Evolutionary conservation across 257 asterid genomes (phyloP).

Genomic region (Vinca minor): DNA sequence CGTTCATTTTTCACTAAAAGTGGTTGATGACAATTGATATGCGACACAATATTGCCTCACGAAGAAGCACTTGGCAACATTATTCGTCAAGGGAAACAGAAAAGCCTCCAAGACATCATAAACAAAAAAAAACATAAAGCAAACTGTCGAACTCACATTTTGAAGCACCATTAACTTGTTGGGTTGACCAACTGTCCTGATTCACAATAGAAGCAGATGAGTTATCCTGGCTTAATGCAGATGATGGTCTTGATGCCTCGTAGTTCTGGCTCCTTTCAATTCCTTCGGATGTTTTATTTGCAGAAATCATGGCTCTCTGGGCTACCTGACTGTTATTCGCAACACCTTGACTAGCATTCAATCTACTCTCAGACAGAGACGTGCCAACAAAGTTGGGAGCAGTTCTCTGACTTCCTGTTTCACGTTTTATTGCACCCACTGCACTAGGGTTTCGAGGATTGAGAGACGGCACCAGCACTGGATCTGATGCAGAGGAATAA

Average conservation of each 20-base stretch:
- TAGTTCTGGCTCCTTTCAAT: slow-evolving; percentile 19
- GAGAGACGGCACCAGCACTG: slow-evolving; percentile 40
- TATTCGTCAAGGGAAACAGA: background rate
- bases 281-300: slow-evolving; percentile 19
- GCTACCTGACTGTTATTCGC: slow-evolving; percentile 13
- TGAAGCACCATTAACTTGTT: slow-evolving; percentile 22
- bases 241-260: slow-evolving; percentile 20
- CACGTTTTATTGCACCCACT: slow-evolving; percentile 40
- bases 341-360: slow-evolving; percentile 21
- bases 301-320: slow-evolving; percentile 21
- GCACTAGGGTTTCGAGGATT: slow-evolving; percentile 28
- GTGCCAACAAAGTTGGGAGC: slow-evolving; percentile 21
- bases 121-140: background rate
- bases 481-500: slow-evolving; percentile 45
- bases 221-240: slow-evolving; percentile 21
- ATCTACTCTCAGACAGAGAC: slow-evolving; percentile 16
- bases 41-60: background rate
- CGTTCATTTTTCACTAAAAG: background rate
- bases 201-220: slow-evolving; percentile 17
- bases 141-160: slow-evolving; percentile 27
- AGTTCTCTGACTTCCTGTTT: slow-evolving; percentile 27
- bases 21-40: background rate
- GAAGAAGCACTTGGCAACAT: background rate
- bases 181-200: slow-evolving; percentile 25
- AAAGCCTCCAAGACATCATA: background rate